These are phyloP conservation scores for Alternaria angustiovoidea DNA, from an alignment of 2,329 filamentous ascomycete species.

Conservation along the genomic window DNA sequence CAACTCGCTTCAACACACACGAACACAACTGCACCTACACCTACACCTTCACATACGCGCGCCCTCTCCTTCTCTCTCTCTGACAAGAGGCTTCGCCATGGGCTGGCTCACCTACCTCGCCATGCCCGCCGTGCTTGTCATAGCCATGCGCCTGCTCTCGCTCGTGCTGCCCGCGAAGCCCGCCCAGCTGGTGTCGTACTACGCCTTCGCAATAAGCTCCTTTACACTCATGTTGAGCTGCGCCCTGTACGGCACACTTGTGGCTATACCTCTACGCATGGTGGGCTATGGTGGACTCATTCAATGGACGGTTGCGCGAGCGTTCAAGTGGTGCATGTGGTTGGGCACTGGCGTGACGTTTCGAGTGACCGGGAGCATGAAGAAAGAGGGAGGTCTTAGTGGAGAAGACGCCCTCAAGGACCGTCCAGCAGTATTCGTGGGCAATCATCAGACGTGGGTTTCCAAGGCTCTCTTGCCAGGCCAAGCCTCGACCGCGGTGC, in stretches of 20 bases:
- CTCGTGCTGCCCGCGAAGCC: constrained; percentile 38
- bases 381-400: constrained; percentile 38
- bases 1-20: constrained; percentile 13
- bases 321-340: constrained; percentile 82
- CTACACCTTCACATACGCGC: constrained; percentile 2
- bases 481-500: constrained; percentile 4
- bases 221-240: constrained; percentile 49
- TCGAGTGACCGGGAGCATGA: constrained; percentile 61
- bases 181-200: constrained; percentile 62
- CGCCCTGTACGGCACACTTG: constrained; percentile 77
- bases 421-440: constrained; percentile 87
- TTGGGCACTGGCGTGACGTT: constrained; percentile 80
- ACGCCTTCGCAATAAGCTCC: constrained; percentile 66
- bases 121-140: constrained; percentile 35
- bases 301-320: constrained; percentile 83
- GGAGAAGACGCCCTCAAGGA: constrained; percentile 45
- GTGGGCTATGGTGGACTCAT: constrained; percentile 76
- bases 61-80: not conserved
- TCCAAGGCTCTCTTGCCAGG: not conserved
- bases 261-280: constrained; percentile 74
- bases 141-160: constrained; percentile 41
- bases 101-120: constrained; percentile 43
- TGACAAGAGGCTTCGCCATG: constrained; percentile 30
- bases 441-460: constrained; percentile 84
- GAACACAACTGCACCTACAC: not conserved